phyloP scores from a whole-genome alignment of 2,329 filamentous ascomycete genomes.

The Beauveria australis region DNA sequence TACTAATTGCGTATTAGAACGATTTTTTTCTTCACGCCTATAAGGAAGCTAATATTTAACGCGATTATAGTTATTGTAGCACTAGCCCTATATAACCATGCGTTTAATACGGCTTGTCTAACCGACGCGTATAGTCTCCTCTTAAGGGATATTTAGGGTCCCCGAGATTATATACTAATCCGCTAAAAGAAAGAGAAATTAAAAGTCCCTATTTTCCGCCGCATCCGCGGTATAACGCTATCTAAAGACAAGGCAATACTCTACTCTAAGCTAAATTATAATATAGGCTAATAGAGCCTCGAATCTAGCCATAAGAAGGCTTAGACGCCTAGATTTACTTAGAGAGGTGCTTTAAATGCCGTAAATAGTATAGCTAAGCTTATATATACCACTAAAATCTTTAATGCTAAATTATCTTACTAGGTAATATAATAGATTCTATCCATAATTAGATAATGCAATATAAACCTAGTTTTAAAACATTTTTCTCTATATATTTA shows the following conservation, averaged over 20 bases:
- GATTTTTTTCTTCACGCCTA: constrained; percentile 22
- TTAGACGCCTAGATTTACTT: constrained; percentile 13
- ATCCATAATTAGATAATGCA: no score
- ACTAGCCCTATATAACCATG: constrained; percentile 18
- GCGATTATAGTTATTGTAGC: constrained; percentile 18
- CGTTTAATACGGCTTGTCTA: constrained; percentile 19
- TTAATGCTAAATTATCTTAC: not conserved
- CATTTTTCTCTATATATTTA: no score
- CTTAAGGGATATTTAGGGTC: constrained; percentile 12
- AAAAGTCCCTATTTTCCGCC: constrained; percentile 20
- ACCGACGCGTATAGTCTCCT: constrained; percentile 16
- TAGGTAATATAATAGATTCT: no score
- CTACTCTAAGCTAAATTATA: constrained; percentile 20
- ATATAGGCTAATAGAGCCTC: constrained; percentile 20
- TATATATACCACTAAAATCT: not conserved
- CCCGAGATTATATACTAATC: constrained; percentile 15
- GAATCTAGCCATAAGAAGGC: constrained; percentile 15
- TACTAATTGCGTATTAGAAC: constrained; percentile 16
- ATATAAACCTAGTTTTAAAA: no score
- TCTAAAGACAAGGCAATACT: constrained; percentile 16
- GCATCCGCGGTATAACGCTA: constrained; percentile 8
- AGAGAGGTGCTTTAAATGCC: constrained; percentile 18
- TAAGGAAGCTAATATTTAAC: constrained; percentile 21
- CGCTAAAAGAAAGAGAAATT: constrained; percentile 20
- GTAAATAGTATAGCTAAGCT: constrained; percentile 15